Conservation (phyloP, 2,329 filamentous ascomycete species). For the Cladophialophora immunda region DNA sequence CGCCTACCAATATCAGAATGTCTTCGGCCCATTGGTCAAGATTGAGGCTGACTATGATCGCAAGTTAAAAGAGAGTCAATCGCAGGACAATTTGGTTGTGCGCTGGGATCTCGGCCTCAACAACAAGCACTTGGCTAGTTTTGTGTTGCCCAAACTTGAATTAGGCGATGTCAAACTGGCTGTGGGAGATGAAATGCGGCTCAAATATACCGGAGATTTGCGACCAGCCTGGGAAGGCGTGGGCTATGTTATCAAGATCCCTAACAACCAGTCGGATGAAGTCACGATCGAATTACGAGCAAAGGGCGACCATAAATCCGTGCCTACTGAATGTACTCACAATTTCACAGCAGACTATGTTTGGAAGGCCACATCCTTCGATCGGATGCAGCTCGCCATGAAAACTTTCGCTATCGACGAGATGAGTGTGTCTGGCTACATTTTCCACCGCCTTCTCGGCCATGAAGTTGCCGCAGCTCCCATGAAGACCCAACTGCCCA, state of each 20-base stretch:
- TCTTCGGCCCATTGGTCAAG: slow-evolving; percentile 96
- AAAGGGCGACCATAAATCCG: slow-evolving; percentile 93
- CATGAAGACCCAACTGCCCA: slow-evolving; percentile 94
- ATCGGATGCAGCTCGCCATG: slow-evolving; percentile 99
- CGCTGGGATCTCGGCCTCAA: slow-evolving; percentile 96
- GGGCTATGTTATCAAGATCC: slow-evolving; percentile 98
- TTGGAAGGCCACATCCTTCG: slow-evolving; percentile 99
- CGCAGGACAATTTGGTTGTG: slow-evolving; percentile 92
- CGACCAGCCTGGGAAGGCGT: slow-evolving; percentile 95
- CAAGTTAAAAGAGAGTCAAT: slow-evolving; percentile 97
- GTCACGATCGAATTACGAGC: slow-evolving; percentile 94
- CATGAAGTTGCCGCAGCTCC: slow-evolving; percentile 93
- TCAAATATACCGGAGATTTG: slow-evolving; percentile 95
- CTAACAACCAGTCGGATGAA: slow-evolving; percentile 98
- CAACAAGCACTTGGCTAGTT: slow-evolving; percentile 95
- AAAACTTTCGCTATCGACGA: slow-evolving; percentile 98
- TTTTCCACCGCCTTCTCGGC: slow-evolving; percentile 95
- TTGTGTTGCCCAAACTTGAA: slow-evolving; percentile 95
- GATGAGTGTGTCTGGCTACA: slow-evolving; percentile 97
- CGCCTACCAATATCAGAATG: slow-evolving; percentile 98
- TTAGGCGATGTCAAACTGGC: slow-evolving; percentile 97
- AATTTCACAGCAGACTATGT: slow-evolving; percentile 99
- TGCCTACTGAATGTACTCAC: slow-evolving; percentile 94
- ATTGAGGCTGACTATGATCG: slow-evolving; percentile 99
- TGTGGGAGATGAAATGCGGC: slow-evolving; percentile 96